These are phyloP conservation scores for Ceratobasidium theobromae DNA, from an alignment of 1,284 basidiomycete species.

Conservation along the genomic window DNA sequence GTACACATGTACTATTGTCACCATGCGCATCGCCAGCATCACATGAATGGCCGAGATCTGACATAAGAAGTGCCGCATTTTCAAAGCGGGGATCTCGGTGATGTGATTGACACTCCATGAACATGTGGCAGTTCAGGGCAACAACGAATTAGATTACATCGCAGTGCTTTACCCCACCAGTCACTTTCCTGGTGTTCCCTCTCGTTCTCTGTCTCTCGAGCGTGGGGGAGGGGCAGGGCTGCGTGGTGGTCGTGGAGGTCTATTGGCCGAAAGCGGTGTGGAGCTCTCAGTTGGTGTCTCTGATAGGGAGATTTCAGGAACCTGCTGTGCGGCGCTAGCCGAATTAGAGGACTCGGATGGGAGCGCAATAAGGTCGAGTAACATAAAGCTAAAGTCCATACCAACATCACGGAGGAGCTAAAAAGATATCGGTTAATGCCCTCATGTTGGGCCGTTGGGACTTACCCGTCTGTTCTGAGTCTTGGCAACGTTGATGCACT, in stretches of 20 bases:
- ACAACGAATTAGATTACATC: background rate
- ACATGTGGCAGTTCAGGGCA: background rate
- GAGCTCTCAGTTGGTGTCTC: conserved; percentile 8
- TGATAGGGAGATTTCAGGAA: background rate
- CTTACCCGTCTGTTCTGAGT: conserved; percentile 78
- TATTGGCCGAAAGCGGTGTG: background rate
- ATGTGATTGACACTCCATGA: background rate
- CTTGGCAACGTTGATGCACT: conserved; percentile 74
- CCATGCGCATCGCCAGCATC: background rate
- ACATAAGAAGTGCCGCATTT: background rate
- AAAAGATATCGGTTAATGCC: background rate
- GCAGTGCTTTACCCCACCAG: background rate
- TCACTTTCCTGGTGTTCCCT: background rate
- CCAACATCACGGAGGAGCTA: conserved; percentile 89
- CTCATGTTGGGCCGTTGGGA: background rate
- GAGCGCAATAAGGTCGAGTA: conserved; percentile 63
- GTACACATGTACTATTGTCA: background rate
- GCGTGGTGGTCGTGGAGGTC: conserved; percentile 26
- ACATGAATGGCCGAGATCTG: background rate
- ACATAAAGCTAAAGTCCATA: conserved; percentile 85
- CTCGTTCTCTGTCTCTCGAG: conserved; percentile 33
- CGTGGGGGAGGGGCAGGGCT: conserved; percentile 34
- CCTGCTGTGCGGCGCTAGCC: background rate
- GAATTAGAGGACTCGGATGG: background rate
- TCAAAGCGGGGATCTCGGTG: too few relatives aligned